phyloP scores from a whole-genome alignment of 2,329 filamentous ascomycete species.

The Beauveria sp. region DNA sequence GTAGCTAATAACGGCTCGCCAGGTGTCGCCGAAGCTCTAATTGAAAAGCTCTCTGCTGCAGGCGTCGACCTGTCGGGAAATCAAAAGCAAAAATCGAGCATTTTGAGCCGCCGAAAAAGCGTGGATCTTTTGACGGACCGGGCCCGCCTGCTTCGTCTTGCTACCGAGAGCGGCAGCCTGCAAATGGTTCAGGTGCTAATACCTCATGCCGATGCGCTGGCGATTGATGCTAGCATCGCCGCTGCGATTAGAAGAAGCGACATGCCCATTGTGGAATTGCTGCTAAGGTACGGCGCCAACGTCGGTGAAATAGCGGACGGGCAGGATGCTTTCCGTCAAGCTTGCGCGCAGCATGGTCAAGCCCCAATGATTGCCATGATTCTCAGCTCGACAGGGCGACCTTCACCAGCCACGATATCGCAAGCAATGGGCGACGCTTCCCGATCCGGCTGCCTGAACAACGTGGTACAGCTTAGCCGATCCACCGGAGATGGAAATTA shows the following conservation, averaged over 20 bases:
- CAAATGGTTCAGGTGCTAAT: slow-evolving; percentile 48
- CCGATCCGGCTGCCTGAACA: slow-evolving; percentile 40
- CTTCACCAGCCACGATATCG: slow-evolving; percentile 35
- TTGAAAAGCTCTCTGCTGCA: slow-evolving; percentile 39
- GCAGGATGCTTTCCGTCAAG: slow-evolving; percentile 45
- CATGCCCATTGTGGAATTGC: slow-evolving; percentile 34
- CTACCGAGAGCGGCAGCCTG: slow-evolving; percentile 40
- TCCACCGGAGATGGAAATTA: slow-evolving; percentile 46
- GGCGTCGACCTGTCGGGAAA: slow-evolving; percentile 44
- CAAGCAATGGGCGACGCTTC: slow-evolving; percentile 45
- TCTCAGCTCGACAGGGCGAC: slow-evolving; percentile 41
- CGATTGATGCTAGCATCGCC: slow-evolving; percentile 43
- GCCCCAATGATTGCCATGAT: slow-evolving; percentile 40
- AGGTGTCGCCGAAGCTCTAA: slow-evolving; percentile 48
- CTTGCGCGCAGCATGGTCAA: slow-evolving; percentile 39
- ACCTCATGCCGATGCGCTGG: slow-evolving; percentile 43
- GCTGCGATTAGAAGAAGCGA: slow-evolving; percentile 42
- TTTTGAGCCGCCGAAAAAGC: slow-evolving; percentile 43
- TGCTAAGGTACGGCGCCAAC: slow-evolving; percentile 45
- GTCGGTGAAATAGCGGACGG: slow-evolving; percentile 39
- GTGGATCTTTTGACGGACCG: slow-evolving; percentile 42
- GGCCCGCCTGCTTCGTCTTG: slow-evolving; percentile 42
- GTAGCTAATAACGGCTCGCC: slow-evolving; percentile 42
- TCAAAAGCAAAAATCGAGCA: slow-evolving; percentile 36
- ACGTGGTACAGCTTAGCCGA: slow-evolving; percentile 42